Base-by-base conservation (phyloP, 2,329 filamentous ascomycete genomes). In the Trichoderma polysporum region DNA sequence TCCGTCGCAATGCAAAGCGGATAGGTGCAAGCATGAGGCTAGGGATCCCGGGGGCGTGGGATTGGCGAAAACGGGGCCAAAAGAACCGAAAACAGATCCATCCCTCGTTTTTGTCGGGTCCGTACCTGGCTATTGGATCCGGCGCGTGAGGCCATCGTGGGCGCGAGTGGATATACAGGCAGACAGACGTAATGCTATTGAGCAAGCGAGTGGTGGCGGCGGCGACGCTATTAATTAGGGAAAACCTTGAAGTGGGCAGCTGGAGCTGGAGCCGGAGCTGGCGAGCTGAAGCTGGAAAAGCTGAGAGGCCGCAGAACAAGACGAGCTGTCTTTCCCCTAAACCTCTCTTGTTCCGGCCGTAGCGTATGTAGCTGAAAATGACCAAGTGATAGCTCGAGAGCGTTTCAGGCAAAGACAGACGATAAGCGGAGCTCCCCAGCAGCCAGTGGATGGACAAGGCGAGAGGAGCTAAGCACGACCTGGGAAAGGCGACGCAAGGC, bases 81-180 rank as follows among this genome's bases (percentile, higher is more conserved):
- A 37, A 57, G 53, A 66, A 59, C 54, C 53, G 63, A 52, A 33
- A 45, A 49, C 52, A 59, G 63, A 66, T 58, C 41, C 63, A 59
- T 59, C 12, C 33, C 45, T 59, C 52, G 63, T 50, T 33, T 29
- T 60, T 33, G 63, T 37, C 63, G 62, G 52, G 39, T 63, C 62
- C 62, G 53, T 66, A 66, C 63, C 63, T 59, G 54, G 63, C 63
- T 59, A 58, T 66, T 57, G 63, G 63, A 57, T 67, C 57, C 58
- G 31, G 54, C 53, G 52, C 62, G 12, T 49, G 64, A 60, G 49
- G 56, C 64, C 56, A 66, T 66, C 56, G 64, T 29, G 58, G 45
- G 45, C 41, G 33, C 33, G 50, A 37, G 60, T 54, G 60, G 60
- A 41, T 52, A 62, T 52, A 15, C 22, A 25, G 19, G 22, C 17